Evolutionary conservation across 331 rosid genomes (phyloP).

Genomic region (Stylosanthes scabra): DNA sequence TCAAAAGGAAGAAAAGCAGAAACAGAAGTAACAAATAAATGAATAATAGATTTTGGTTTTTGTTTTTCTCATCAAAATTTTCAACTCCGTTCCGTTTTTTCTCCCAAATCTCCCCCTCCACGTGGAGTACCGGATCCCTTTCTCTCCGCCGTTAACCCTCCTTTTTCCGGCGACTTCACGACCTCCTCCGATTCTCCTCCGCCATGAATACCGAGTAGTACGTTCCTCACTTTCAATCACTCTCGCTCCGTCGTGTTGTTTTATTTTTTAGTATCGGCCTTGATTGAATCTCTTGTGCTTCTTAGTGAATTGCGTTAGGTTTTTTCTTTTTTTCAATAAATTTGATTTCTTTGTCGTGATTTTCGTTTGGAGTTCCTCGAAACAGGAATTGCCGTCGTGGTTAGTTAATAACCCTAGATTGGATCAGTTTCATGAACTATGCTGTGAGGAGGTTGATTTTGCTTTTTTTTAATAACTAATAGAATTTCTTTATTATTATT

Average conservation of each 20-base stretch:
- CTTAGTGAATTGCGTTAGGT: background rate
- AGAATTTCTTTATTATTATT: no score
- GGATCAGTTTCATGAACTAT: conserved; percentile 34
- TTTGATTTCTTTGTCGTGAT: conserved; percentile 3
- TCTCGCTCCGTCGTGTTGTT: background rate
- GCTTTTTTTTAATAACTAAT: no score
- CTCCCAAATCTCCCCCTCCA: background rate
- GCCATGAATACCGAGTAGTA: conserved; percentile 62
- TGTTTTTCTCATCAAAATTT: conserved; percentile 3
- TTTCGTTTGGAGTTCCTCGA: background rate
- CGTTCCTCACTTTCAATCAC: conserved; percentile 9
- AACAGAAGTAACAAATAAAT: no score
- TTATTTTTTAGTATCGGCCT: background rate
- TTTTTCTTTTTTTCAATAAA: background rate
- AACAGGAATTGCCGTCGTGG: background rate
- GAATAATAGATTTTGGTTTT: background rate
- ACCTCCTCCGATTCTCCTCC: conserved; percentile 15
- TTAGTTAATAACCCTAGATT: conserved; percentile 46
- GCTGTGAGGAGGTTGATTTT: background rate
- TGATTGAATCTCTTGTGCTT: background rate
- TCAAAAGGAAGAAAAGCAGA: background rate
- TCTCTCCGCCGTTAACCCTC: conserved; percentile 7
- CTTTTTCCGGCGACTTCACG: conserved; percentile 36
- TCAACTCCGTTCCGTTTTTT: background rate
- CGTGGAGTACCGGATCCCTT: conserved; percentile 40